A percentile compares a stretch with the other conserved stretches of the same genome.
These are phyloP conservation scores for Hirsutella thompsonii DNA, from an alignment of 2,329 filamentous ascomycete species.

Conservation along the genomic window DNA sequence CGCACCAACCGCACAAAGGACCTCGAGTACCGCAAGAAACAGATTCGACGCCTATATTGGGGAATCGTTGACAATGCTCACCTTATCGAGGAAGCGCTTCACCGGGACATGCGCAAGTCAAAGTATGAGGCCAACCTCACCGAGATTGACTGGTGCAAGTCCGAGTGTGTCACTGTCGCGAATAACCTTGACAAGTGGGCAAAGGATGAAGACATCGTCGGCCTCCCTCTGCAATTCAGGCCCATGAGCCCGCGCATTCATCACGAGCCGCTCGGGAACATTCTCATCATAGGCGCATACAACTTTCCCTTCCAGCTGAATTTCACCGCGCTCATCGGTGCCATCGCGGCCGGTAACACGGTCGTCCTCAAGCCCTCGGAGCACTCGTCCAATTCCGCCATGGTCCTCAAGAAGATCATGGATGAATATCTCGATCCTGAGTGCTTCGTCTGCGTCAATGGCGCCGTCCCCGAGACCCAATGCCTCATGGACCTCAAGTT, in stretches of 20 bases:
- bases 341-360: conserved; percentile 85
- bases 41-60: conserved; percentile 95
- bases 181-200: conserved; percentile 71
- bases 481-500: conserved; percentile 78
- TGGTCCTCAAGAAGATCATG: conserved; percentile 68
- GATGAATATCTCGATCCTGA: conserved; percentile 63
- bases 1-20: conserved; percentile 69
- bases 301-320: conserved; percentile 85
- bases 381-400: conserved; percentile 60
- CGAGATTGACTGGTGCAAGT: conserved; percentile 68
- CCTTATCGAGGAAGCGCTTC: conserved; percentile 61
- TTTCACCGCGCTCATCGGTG: conserved; percentile 69
- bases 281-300: conserved; percentile 82
- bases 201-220: conserved; percentile 63
- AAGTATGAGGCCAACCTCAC: conserved; percentile 58
- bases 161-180: conserved; percentile 68
- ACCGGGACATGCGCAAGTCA: conserved; percentile 67
- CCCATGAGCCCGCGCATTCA: conserved; percentile 62
- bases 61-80: conserved; percentile 66
- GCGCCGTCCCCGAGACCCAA: conserved; percentile 66
- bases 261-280: conserved; percentile 77
- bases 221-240: conserved; percentile 56
- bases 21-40: conserved; percentile 66
- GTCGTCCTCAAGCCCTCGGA: conserved; percentile 87
- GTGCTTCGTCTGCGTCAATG: conserved; percentile 69